Conservation (phyloP, 2,329 filamentous ascomycete species). For the Calonectria ilicicola region DNA sequence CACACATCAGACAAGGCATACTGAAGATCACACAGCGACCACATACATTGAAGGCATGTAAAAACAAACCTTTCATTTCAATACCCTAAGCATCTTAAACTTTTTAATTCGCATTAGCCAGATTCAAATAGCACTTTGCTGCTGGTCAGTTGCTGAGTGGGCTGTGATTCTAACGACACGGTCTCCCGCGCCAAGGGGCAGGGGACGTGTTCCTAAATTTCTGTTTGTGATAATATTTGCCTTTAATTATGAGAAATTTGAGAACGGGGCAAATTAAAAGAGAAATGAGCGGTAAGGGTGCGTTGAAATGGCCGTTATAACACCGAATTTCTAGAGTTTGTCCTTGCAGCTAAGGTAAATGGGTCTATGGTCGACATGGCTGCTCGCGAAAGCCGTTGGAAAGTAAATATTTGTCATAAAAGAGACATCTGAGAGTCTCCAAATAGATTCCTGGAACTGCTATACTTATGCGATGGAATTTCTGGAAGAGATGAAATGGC, state of each 20-base stretch:
- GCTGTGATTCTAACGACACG: no score
- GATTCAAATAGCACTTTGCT: no score
- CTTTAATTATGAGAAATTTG: neutral
- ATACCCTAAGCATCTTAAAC: no score
- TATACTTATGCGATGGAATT: constrained; percentile 34
- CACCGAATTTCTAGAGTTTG: neutral
- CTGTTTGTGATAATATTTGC: no score
- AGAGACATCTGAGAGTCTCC: constrained; percentile 8
- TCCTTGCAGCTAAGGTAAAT: neutral
- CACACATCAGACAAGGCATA: no score
- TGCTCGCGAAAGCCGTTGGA: neutral
- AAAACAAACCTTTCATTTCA: no score
- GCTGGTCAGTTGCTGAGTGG: no score
- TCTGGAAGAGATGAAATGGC: neutral
- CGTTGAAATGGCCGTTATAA: neutral
- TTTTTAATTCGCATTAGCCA: no score
- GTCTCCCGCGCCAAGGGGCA: no score
- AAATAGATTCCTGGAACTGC: constrained; percentile 40
- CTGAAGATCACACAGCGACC: no score
- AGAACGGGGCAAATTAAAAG: neutral
- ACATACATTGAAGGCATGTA: no score
- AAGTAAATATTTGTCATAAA: neutral
- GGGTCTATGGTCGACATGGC: neutral
- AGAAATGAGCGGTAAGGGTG: neutral
- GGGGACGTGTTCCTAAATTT: no score